Percentiles rank a stretch among this genome's conserved stretches.
phyloP scores from a whole-genome alignment of 1,284 basidiomycete genomes.

The Ceratobasidium sp. region DNA sequence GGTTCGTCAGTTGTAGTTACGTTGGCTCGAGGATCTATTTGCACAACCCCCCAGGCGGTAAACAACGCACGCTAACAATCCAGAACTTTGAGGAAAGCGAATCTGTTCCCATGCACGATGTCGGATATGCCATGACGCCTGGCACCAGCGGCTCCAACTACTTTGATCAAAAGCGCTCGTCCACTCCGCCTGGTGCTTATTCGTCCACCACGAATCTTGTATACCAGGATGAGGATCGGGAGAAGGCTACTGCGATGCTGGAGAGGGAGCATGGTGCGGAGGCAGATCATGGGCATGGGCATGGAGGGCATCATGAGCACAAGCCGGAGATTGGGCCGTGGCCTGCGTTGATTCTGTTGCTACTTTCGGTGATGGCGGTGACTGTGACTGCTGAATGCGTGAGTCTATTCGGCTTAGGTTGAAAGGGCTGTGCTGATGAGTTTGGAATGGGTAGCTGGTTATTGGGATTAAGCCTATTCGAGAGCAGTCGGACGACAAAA shows the following conservation, averaged over 20 bases:
- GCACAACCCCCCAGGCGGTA: conserved; percentile 43
- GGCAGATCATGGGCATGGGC: background rate
- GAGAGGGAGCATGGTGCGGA: conserved; percentile 15
- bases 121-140: conserved; percentile 21
- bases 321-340: conserved; percentile 40
- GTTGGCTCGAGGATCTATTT: conserved; percentile 42
- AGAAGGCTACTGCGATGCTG: conserved; percentile 7
- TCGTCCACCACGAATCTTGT: conserved; percentile 11
- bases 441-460: conserved; percentile 12
- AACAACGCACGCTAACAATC: background rate
- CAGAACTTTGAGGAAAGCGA: conserved; percentile 24
- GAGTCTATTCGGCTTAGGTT: background rate
- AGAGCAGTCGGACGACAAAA: conserved; percentile 31
- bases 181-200: conserved; percentile 9
- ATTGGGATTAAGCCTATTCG: conserved; percentile 34
- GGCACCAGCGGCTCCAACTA: background rate
- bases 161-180: conserved; percentile 13
- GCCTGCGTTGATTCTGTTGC: conserved; percentile 23
- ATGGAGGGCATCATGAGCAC: conserved; percentile 18
- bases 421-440: background rate
- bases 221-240: conserved; percentile 7
- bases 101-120: conserved; percentile 20
- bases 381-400: conserved; percentile 43
- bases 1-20: conserved; percentile 1
- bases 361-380: conserved; percentile 20